phyloP scores from a whole-genome alignment of 768 basidiomycete species.

The Lactarius tabidus region DNA sequence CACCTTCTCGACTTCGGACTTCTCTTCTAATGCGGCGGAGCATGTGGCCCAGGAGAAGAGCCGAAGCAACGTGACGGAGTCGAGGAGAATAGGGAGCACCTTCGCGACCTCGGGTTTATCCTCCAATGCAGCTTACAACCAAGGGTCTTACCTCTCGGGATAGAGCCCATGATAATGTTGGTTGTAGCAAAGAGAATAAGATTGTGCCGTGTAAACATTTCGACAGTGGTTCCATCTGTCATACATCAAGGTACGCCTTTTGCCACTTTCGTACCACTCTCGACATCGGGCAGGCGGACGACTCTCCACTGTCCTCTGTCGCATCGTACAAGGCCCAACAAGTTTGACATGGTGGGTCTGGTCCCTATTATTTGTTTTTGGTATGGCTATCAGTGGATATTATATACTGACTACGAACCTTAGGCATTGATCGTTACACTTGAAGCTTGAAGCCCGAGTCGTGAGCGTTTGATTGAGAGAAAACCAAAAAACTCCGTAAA shows the following conservation, averaged over 20 bases:
- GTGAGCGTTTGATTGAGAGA: neutral
- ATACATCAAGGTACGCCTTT: conserved; percentile 46
- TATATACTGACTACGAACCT: conserved; percentile 7
- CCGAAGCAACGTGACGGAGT: too few relatives aligned
- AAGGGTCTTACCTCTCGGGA: too few relatives aligned
- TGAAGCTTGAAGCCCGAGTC: too few relatives aligned
- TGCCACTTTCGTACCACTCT: conserved; percentile 56
- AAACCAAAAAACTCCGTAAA: too few relatives aligned
- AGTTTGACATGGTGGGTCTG: conserved; percentile 23
- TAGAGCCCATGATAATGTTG: too few relatives aligned
- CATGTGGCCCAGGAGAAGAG: too few relatives aligned
- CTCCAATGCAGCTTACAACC: too few relatives aligned
- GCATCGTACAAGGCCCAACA: conserved; percentile 54
- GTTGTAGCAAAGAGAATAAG: too few relatives aligned
- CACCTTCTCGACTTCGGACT: too few relatives aligned
- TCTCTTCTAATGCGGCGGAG: too few relatives aligned
- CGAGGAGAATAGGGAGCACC: too few relatives aligned
- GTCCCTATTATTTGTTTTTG: neutral
- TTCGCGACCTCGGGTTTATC: too few relatives aligned
- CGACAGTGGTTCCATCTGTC: neutral
- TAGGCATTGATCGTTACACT: neutral
- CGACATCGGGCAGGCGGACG: conserved; percentile 59
- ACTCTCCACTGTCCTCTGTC: conserved; percentile 39
- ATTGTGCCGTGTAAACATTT: neutral
- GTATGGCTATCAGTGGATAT: neutral